These are phyloP conservation scores for Leishmania lainsoni DNA, from an alignment of 208 protist species.

Conservation along the genomic window DNA sequence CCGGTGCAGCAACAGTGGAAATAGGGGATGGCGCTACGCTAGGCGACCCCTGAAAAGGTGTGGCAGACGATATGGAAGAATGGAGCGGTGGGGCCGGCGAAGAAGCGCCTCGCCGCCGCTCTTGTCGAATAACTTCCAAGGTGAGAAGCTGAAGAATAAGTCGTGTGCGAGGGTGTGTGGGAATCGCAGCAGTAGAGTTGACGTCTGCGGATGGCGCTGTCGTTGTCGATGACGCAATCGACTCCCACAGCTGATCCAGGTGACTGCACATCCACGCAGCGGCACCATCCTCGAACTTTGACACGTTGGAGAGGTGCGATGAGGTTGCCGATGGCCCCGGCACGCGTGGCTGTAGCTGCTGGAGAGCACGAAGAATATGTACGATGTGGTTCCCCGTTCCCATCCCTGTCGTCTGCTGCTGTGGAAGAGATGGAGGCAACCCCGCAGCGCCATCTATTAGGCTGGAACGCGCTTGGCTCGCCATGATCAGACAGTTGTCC, in stretches of 20 bases:
- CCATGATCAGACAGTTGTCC: not conserved
- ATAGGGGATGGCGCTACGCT: not conserved
- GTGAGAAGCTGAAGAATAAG: conserved; percentile 22
- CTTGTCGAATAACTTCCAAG: conserved; percentile 1
- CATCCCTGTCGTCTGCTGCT: not conserved
- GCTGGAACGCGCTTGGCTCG: not conserved
- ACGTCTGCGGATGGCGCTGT: not conserved
- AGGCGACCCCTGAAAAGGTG: not conserved
- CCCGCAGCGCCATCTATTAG: not conserved
- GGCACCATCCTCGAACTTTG: conserved; percentile 11
- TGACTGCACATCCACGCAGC: conserved; percentile 32
- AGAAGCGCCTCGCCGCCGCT: not conserved
- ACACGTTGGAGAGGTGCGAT: not conserved
- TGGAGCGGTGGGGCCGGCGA: not conserved
- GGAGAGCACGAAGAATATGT: conserved; percentile 5
- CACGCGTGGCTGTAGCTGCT: conserved; percentile 5
- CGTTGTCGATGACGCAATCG: not conserved
- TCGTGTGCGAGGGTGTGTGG: conserved; percentile 15
- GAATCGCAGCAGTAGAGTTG: not conserved
- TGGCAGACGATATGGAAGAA: not conserved
- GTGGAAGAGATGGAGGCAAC: not conserved
- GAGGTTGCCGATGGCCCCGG: not conserved
- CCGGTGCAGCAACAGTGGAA: not conserved
- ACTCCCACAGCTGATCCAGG: conserved; percentile 26
- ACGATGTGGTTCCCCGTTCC: conserved; percentile 1